Percentiles rank a stretch among this genome's conserved stretches.
These are phyloP conservation scores for Castanopsis chinensis DNA, from an alignment of 306 rosid species.

Conservation along the genomic window DNA sequence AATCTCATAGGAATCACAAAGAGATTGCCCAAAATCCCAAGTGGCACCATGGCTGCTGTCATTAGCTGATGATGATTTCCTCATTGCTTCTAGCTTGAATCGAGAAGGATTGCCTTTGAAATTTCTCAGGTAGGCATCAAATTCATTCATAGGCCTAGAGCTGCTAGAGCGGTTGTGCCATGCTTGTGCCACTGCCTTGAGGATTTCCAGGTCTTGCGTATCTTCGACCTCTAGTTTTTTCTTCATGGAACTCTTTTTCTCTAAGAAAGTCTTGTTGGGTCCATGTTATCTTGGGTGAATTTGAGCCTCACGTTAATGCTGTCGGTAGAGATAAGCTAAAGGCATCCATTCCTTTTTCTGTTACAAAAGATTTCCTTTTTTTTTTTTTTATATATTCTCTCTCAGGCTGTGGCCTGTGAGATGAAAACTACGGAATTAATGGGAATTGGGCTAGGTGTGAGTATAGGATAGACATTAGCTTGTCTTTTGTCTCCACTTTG, in stretches of 20 bases:
- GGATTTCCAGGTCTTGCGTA: conserved; percentile 48
- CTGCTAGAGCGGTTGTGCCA: conserved; percentile 61
- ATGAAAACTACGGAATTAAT: not conserved
- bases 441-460: not conserved
- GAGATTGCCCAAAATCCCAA: conserved; percentile 81
- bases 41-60: not conserved
- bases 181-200: conserved; percentile 94
- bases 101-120: conserved; percentile 55
- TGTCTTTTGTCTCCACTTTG: conserved; percentile 5
- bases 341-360: not conserved
- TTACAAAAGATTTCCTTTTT: not conserved
- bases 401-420: conserved; percentile 17
- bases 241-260: conserved; percentile 44
- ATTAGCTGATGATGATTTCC: not conserved
- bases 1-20: conserved; percentile 90
- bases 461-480: not conserved
- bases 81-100: conserved; percentile 59
- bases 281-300: conserved; percentile 28
- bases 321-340: conserved; percentile 30
- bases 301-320: conserved; percentile 40
- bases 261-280: conserved; percentile 24
- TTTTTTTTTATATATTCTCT: conserved; percentile 28
- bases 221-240: conserved; percentile 34
- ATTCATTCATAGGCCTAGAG: conserved; percentile 51
- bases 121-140: conserved; percentile 51